phyloP scores from a whole-genome alignment of 257 asterid species.

The Nicotiana tomentosiformis region DNA sequence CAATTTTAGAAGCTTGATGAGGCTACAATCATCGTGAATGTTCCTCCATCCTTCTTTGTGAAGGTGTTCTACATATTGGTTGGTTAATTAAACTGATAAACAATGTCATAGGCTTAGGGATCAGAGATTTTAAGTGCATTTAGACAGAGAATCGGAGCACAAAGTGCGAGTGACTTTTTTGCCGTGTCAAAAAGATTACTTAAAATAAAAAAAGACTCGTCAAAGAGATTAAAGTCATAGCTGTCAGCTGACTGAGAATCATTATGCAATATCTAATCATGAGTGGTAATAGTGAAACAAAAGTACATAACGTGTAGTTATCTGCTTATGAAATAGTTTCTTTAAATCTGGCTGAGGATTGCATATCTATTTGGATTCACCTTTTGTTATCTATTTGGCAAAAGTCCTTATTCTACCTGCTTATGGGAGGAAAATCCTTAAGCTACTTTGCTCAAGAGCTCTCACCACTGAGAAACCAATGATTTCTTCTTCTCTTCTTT shows the following conservation, averaged over 20 bases:
- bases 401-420: not conserved
- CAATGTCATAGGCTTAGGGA: not conserved
- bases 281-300: not conserved
- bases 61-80: not conserved
- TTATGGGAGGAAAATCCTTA: not conserved
- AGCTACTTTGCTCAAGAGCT: not conserved
- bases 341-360: not conserved
- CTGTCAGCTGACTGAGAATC: not conserved
- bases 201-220: not conserved
- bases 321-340: not conserved
- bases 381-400: not conserved
- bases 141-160: not conserved
- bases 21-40: not conserved
- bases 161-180: not conserved
- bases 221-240: not conserved
- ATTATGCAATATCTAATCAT: not conserved
- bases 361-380: not conserved
- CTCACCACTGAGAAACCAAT: not conserved
- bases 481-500: not conserved
- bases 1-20: conserved; percentile 1
- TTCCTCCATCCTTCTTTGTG: not conserved
- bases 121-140: not conserved
- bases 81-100: not conserved
- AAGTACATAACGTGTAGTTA: not conserved
- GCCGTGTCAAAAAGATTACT: not conserved